These are phyloP conservation scores for Colletotrichum chrysophilum DNA, from an alignment of 2,329 filamentous ascomycete genomes.

Conservation along the genomic window DNA sequence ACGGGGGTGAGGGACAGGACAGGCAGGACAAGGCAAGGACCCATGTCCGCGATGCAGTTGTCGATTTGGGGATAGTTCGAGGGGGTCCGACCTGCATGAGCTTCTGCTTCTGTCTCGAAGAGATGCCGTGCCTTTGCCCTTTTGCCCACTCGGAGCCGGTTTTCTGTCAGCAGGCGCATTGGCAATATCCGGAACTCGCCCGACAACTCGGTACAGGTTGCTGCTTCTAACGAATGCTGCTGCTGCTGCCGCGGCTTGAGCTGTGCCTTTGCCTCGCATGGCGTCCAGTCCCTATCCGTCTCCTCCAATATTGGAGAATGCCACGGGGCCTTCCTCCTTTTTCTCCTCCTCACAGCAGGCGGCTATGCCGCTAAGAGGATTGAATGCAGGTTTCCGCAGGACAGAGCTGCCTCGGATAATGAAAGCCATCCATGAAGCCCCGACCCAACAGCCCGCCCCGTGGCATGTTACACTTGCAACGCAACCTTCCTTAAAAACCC, in stretches of 20 bases:
- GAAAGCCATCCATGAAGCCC: not conserved
- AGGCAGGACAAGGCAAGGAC: not conserved
- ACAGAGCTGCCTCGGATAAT: not conserved
- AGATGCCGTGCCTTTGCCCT: not conserved
- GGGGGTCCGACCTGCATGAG: not conserved
- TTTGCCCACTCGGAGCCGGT: conserved; percentile 4
- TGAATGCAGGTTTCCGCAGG: conserved; percentile 3
- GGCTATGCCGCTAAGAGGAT: not conserved
- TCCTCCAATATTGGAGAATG: not conserved
- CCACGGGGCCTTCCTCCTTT: not conserved
- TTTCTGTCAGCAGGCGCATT: not conserved
- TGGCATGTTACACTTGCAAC: not conserved
- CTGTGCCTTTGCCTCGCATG: not conserved
- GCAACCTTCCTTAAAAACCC: not conserved
- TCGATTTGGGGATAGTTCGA: conserved; percentile 17
- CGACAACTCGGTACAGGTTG: conserved; percentile 10
- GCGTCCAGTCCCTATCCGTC: not conserved
- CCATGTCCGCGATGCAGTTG: conserved; percentile 16
- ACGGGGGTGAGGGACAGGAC: not conserved
- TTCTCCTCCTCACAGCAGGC: not conserved
- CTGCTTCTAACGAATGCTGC: not conserved
- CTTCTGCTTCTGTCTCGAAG: conserved; percentile 1
- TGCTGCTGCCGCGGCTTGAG: not conserved
- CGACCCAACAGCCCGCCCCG: not conserved
- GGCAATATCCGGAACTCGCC: conserved; percentile 15